Percentiles rank a stretch among this genome's conserved stretches.
phyloP scores from a whole-genome alignment of 2,329 filamentous ascomycete species.

The Cercospora beticola region DNA sequence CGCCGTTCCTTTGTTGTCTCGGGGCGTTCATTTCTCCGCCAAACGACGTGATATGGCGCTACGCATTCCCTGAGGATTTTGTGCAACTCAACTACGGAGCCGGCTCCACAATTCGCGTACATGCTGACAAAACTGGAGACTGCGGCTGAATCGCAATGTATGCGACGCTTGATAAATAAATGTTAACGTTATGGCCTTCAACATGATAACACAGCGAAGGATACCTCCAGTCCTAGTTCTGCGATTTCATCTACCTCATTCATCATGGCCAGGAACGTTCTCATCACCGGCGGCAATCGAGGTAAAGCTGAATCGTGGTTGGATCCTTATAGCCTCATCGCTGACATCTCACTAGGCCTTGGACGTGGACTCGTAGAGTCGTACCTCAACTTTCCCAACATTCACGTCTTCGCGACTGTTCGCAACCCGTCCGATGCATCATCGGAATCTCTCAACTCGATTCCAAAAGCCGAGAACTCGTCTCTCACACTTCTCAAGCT shows the following conservation, averaged over 20 bases:
- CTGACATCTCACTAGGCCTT: slow-evolving; percentile 8
- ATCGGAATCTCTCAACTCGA: background rate
- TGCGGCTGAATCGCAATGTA: background rate
- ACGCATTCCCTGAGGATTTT: background rate
- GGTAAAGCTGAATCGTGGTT: background rate
- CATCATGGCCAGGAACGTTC: background rate
- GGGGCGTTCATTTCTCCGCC: background rate
- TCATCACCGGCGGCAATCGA: slow-evolving; percentile 9
- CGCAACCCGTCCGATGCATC: slow-evolving; percentile 7
- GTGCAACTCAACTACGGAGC: background rate
- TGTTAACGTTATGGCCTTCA: background rate
- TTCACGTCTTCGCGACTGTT: slow-evolving; percentile 14
- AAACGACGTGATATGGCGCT: background rate
- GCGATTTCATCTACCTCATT: background rate
- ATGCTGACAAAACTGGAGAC: background rate
- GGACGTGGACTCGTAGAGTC: slow-evolving; percentile 13
- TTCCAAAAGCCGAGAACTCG: slow-evolving; percentile 1
- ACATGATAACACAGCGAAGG: background rate
- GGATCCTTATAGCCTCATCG: background rate
- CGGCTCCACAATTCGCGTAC: background rate
- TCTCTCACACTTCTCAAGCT: slow-evolving; percentile 4
- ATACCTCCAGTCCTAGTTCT: background rate
- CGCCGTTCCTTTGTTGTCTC: background rate
- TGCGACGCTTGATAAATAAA: background rate
- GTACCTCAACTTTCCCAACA: slow-evolving; percentile 4